A percentile compares a stretch with the other conserved stretches of the same genome.
phyloP scores from a whole-genome alignment of 371 early-diverging fungal genomes.

The Sporodiniella umbellata region DNA sequence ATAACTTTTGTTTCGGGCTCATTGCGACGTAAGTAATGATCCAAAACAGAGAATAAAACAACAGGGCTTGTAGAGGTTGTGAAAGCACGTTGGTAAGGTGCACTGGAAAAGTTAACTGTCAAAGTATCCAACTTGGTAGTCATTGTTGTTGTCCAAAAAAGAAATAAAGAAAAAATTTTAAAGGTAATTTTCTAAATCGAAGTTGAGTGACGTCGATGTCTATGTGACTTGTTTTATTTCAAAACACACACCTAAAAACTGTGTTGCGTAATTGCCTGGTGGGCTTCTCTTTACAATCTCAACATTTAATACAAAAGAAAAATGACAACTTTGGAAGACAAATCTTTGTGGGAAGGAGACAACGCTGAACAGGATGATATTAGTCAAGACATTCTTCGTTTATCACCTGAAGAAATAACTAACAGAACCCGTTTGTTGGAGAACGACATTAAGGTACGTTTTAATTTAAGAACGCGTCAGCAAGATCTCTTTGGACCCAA shows the following conservation, averaged over 20 bases:
- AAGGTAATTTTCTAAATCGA: not conserved
- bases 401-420: conserved; percentile 87
- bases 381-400: conserved; percentile 87
- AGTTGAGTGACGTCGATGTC: not conserved
- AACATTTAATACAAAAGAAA: conserved; percentile 2
- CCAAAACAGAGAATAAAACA: conserved; percentile 88
- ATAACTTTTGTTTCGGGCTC: conserved; percentile 80
- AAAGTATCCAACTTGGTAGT: conserved; percentile 37
- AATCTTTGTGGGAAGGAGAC: conserved; percentile 60
- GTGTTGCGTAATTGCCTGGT: conserved; percentile 3
- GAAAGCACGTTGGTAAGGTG: conserved; percentile 56
- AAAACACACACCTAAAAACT: not conserved
- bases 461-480: not conserved
- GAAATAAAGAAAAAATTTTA: conserved; percentile 5
- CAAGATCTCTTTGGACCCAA: not conserved
- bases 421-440: conserved; percentile 92
- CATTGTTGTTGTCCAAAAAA: conserved; percentile 17
- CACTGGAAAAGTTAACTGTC: conserved; percentile 40
- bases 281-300: not conserved
- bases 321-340: conserved; percentile 69
- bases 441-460: conserved; percentile 90
- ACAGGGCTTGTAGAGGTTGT: conserved; percentile 75
- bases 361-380: conserved; percentile 68
- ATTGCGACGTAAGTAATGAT: conserved; percentile 87
- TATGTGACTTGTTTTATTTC: not conserved